Base-by-base conservation (phyloP, 148 eudicot genomes). In the Dianthus caryophyllus region DNA sequence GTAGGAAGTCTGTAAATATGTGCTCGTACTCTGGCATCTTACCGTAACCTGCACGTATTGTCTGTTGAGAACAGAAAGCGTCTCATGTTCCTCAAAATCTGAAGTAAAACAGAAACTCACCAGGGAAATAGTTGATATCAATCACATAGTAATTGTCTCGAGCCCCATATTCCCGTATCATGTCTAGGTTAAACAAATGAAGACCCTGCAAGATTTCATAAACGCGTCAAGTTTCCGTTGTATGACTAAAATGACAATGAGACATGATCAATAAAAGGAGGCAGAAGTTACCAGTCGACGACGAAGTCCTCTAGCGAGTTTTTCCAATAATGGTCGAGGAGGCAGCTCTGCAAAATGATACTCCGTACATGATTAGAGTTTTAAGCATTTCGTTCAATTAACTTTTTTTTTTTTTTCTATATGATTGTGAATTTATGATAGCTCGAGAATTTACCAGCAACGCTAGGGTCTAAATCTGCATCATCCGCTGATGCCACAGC, bases 401-500 rank as follows among this genome's bases (percentile, higher is more conserved):
- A 51, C 9, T n/a, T 10, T 5, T n/a, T n/a, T n/a, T n/a, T n/a
- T n/a, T n/a, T n/a, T n/a, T n/a, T n/a, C n/a, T n/a, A n/a, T n/a
- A n/a, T n/a, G n/a, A n/a, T n/a, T n/a, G n/a, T n/a, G n/a, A n/a
- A n/a, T n/a, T n/a, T 4, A 41, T 41, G 57, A 14, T 13, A 49
- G 49, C 17, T 31, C 9, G 16, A 55, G 50, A 54, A 20, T 71
- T 73, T 71, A 93, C 98, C 96, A 67, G 84, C 96, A 70, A 94
- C 71, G 49, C 65, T 46, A 43, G 99, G 97, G 69, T 86, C 97
- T 39, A 94, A 72, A 71, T 90, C 97, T 53, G 99, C 99, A 75
- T 88, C 97, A 82, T 94, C 99, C 39, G 97, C 99, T 51, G 93
- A 90, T 53, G 96, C 96, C 26, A 89, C 90, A 60, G 96, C 96